phyloP scores from a whole-genome alignment of 2,329 filamentous ascomycete genomes.

The Tolypocladium paradoxum region DNA sequence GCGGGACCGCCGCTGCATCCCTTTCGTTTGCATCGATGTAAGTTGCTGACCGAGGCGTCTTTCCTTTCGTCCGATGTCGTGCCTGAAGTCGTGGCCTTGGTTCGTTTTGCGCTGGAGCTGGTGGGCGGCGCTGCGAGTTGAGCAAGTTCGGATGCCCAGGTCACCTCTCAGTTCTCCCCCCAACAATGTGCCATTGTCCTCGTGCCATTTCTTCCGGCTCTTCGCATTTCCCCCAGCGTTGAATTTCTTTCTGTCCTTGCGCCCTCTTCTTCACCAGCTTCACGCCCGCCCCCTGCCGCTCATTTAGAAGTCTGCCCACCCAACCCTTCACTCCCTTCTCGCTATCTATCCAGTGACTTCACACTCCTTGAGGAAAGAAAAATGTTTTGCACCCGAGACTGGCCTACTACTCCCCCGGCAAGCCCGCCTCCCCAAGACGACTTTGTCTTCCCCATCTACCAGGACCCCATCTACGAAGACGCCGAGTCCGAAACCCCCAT shows the following conservation, averaged over 20 bases:
- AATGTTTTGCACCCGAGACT: not conserved
- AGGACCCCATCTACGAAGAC: conserved; percentile 6
- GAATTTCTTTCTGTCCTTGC: not conserved
- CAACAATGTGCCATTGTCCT: not conserved
- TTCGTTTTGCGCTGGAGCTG: not conserved
- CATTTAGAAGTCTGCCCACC: not conserved
- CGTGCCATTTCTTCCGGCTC: not conserved
- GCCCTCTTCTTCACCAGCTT: not conserved
- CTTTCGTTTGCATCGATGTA: conserved; percentile 25
- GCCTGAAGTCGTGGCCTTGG: not conserved
- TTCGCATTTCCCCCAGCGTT: not conserved
- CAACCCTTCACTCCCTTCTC: not conserved
- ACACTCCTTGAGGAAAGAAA: not conserved
- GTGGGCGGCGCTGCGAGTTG: not conserved
- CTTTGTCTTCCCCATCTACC: conserved; percentile 7
- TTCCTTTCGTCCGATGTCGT: not conserved
- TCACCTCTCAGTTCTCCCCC: not conserved
- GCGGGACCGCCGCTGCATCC: conserved; percentile 22
- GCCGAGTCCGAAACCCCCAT: not conserved
- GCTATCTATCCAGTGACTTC: not conserved
- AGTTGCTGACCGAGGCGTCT: conserved; percentile 10
- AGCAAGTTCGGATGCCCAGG: not conserved
- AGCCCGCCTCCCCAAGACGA: not conserved
- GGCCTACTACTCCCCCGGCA: not conserved
- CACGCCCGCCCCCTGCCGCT: not conserved